phyloP scores from a whole-genome alignment of 257 asterid genomes.

The Haberlea rhodopensis region DNA sequence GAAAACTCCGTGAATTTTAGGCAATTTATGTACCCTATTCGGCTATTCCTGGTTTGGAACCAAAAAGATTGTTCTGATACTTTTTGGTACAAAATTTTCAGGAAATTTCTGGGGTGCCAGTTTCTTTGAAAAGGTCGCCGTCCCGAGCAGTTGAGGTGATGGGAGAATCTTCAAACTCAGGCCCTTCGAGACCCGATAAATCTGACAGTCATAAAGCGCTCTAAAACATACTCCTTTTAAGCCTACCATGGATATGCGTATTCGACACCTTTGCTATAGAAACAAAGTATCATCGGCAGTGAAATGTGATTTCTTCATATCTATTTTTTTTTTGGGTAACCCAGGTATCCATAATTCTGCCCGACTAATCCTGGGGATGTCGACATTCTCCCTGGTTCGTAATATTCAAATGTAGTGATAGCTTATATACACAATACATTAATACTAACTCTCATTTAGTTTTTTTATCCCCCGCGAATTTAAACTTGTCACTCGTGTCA shows the following conservation, averaged over 20 bases:
- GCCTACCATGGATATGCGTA: neutral
- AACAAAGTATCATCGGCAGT: neutral
- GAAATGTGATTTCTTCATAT: too few relatives aligned
- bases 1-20: neutral
- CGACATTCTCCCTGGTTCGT: too few relatives aligned
- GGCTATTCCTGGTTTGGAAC: neutral
- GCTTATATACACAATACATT: too few relatives aligned
- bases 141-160: conserved; percentile 45
- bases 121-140: conserved; percentile 63
- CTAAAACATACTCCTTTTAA: conserved; percentile 14
- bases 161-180: conserved; percentile 90
- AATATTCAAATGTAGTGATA: too few relatives aligned
- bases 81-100: conserved; percentile 30
- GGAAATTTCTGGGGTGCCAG: conserved; percentile 85
- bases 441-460: too few relatives aligned
- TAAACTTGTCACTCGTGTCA: too few relatives aligned
- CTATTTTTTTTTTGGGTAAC: too few relatives aligned
- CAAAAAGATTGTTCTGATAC: neutral
- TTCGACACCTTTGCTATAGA: conserved; percentile 1
- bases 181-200: conserved; percentile 63
- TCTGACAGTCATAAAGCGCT: conserved; percentile 54
- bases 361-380: too few relatives aligned
- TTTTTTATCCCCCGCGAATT: too few relatives aligned
- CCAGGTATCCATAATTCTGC: too few relatives aligned
- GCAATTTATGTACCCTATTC: neutral